Evolutionary conservation across 257 asterid species (phyloP).

Genomic region (Marsdenia floribunda): DNA sequence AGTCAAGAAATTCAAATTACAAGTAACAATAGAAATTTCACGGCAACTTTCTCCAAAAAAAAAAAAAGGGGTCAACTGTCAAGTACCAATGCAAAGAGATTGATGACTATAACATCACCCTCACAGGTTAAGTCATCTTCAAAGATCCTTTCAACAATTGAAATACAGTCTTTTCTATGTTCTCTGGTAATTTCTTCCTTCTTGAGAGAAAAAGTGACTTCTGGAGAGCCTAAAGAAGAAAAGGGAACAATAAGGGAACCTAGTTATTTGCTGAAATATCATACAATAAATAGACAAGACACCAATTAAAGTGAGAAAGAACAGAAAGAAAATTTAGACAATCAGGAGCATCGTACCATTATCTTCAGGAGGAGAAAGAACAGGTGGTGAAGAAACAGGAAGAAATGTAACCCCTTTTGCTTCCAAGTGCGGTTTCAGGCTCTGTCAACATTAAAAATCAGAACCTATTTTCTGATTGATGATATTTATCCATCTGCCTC

Average conservation of each 20-base stretch:
- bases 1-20: not conserved
- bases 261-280: not conserved
- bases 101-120: conserved; percentile 70
- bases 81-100: conserved; percentile 89
- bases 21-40: not conserved
- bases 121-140: conserved; percentile 53
- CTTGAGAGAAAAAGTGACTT: conserved; percentile 40
- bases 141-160: conserved; percentile 52
- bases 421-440: conserved; percentile 54
- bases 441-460: conserved; percentile 37
- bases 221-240: conserved; percentile 35
- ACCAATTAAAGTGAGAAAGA: not conserved
- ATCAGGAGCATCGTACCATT: conserved; percentile 31
- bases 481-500: not conserved
- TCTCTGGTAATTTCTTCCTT: conserved; percentile 63
- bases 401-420: conserved; percentile 47
- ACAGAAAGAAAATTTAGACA: not conserved
- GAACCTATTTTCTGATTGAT: not conserved
- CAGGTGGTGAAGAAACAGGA: conserved; percentile 80
- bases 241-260: not conserved
- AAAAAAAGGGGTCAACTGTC: conserved; percentile 5
- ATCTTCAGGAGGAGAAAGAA: conserved; percentile 48
- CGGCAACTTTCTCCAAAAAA: conserved; percentile 7
- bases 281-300: not conserved
- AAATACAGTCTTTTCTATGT: conserved; percentile 71